Evolutionary conservation across 768 basidiomycete genomes (phyloP), one percentile per base, ranked within the genome.

Genomic region (Lentinula boryana): DNA sequence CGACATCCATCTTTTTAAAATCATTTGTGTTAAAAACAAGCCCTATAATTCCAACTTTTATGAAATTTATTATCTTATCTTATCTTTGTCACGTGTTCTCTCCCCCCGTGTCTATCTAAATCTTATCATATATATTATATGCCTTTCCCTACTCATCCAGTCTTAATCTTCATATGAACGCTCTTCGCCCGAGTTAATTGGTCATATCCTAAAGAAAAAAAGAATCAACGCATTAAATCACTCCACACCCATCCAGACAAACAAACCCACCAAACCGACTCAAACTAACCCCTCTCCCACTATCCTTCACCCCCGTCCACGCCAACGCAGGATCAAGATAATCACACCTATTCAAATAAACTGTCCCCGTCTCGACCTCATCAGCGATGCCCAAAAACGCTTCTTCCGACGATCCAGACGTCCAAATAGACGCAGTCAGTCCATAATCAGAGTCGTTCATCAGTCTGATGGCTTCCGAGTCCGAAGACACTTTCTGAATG

Each of bases 401-500:
- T 2, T 72, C 68, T 63, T 89, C 81, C 0, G 90, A 91, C n/a
- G 81, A 81, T 0, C 78, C 71, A 60, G 85, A 81, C 1, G 97
- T 98, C 97, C 96, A 99, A 35, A 99, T 71, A 16, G 93, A 95
- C 4, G 93, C 93, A 1, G 96, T 99, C 21, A 99, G 80, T 13
- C 97, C 97, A 69, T 95, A 98, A 0, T 84, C 84, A 15, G 95
- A 97, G 71, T 98, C 95, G 71, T 99, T 98, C 91, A 99, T 99
- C 35, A 98, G 82, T 16, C 73, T 70, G 60, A 98, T 75, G 1
- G 97, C 97, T 70, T 96, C 93, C 49, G 87, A 89, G 70, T 98
- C 97, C 0, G 86, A 86, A 8, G 81, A 58, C 3, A 92, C 95
- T 80, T 94, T 95, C 74, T 92, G 89, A 63, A 99, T 94, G 10